These are phyloP conservation scores for Ustilago shanxiensis DNA, from an alignment of 1,284 basidiomycete genomes.

Conservation along the genomic window DNA sequence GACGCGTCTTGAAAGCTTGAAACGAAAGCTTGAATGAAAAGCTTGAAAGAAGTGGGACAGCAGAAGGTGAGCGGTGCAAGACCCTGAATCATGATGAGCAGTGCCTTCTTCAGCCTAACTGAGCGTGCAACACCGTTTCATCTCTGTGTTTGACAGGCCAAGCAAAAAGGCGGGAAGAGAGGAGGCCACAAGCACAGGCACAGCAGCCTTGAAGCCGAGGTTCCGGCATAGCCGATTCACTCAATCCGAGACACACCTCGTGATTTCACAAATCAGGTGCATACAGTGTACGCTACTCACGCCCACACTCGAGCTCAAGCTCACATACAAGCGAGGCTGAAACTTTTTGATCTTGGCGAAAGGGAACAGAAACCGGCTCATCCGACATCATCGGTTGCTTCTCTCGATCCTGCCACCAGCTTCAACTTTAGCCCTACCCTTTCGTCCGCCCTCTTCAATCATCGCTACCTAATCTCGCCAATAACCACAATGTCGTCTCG, in stretches of 20 bases:
- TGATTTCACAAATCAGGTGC: too few relatives aligned
- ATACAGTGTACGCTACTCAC: not conserved
- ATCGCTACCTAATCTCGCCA: constrained; percentile 5
- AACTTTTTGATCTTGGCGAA: constrained; percentile 1
- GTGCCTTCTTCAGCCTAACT: not conserved
- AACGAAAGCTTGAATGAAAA: not conserved
- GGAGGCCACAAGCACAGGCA: too few relatives aligned
- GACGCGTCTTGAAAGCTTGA: not conserved
- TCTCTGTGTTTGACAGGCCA: not conserved
- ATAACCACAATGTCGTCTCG: not conserved
- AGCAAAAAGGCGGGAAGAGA: too few relatives aligned
- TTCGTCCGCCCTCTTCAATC: not conserved
- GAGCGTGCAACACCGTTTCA: not conserved
- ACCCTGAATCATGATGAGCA: too few relatives aligned
- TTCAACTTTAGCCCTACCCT: too few relatives aligned
- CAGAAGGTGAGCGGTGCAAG: not conserved
- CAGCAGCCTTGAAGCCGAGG: too few relatives aligned
- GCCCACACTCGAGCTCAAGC: not conserved
- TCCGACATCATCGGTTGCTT: not conserved
- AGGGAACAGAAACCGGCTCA: not conserved
- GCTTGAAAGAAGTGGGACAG: not conserved
- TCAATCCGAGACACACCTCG: too few relatives aligned
- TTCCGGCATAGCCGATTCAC: too few relatives aligned
- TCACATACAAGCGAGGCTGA: not conserved
- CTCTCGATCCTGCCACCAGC: not conserved